These are phyloP conservation scores for Cladosporium phlei DNA, from an alignment of 2,329 filamentous ascomycete genomes.

Conservation along the genomic window DNA sequence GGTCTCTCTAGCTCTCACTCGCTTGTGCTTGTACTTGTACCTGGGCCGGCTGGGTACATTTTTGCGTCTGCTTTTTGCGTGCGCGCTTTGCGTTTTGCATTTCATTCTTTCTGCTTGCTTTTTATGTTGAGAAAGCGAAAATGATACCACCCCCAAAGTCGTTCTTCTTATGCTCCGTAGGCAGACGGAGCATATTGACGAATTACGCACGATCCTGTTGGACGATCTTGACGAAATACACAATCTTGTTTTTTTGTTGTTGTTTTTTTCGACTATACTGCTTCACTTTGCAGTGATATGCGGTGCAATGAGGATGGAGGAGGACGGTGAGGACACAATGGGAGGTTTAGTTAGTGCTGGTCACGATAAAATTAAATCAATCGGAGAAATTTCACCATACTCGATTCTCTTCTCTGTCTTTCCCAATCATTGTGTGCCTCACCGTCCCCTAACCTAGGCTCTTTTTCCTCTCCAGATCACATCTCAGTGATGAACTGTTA, in stretches of 20 bases:
- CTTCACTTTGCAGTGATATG: too few species aligned
- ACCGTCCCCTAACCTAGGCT: too few species aligned
- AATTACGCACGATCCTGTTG: neutral
- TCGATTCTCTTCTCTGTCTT: too few species aligned
- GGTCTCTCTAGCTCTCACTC: neutral
- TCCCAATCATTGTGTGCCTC: too few species aligned
- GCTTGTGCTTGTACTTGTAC: neutral
- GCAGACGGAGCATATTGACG: neutral
- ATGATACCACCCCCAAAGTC: slow-evolving; percentile 2
- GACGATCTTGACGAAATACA: slow-evolving; percentile 6
- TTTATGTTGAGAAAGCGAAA: neutral
- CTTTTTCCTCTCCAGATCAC: too few species aligned
- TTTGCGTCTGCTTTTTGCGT: neutral
- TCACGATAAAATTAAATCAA: too few species aligned
- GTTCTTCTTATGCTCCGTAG: neutral
- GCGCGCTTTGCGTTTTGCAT: neutral
- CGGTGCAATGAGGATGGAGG: too few species aligned
- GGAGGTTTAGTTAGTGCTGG: too few species aligned
- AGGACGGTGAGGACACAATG: too few species aligned
- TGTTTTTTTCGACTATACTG: too few species aligned
- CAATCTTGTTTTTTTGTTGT: neutral
- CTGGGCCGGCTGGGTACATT: neutral
- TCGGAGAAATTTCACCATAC: too few species aligned
- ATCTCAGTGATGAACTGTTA: too few species aligned
- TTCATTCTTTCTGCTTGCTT: neutral